Percentiles rank a stretch among this genome's conserved stretches.
Conservation (phyloP, 805 yeast genomes). For the Saccharomyces jurei region DNA sequence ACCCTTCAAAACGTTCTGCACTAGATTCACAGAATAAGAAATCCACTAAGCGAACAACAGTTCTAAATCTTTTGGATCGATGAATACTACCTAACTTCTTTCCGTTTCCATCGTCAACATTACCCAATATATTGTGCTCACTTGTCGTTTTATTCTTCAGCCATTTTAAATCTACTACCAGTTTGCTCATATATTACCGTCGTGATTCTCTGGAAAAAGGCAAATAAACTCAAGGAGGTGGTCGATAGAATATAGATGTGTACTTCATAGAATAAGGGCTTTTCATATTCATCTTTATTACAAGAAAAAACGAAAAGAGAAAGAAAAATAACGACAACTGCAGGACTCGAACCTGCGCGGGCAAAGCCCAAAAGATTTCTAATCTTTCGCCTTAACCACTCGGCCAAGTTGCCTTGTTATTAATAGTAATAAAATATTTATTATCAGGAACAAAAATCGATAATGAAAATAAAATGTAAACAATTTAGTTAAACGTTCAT, state of each 20-base stretch:
- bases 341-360: conserved; percentile 61
- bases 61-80: conserved; percentile 2
- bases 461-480: too few relatives aligned
- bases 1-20: not conserved
- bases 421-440: too few relatives aligned
- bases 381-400: conserved; percentile 57
- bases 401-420: conserved; percentile 41
- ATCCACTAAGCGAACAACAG: conserved; percentile 13
- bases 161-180: not conserved
- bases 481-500: too few relatives aligned
- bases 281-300: too few relatives aligned
- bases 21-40: conserved; percentile 2
- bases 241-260: too few relatives aligned
- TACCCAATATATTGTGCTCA: not conserved
- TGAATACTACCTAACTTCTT: not conserved
- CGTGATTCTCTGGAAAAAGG: not conserved
- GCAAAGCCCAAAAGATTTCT: conserved; percentile 46
- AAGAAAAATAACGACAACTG: conserved; percentile 49
- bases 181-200: not conserved
- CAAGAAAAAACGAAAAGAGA: not conserved
- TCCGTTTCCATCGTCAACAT: not conserved
- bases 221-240: not conserved
- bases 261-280: too few relatives aligned
- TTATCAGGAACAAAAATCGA: too few relatives aligned
- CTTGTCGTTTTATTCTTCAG: not conserved